Conservation (phyloP, 371 early-diverging fungal species). For the Ordospora colligata region DNA sequence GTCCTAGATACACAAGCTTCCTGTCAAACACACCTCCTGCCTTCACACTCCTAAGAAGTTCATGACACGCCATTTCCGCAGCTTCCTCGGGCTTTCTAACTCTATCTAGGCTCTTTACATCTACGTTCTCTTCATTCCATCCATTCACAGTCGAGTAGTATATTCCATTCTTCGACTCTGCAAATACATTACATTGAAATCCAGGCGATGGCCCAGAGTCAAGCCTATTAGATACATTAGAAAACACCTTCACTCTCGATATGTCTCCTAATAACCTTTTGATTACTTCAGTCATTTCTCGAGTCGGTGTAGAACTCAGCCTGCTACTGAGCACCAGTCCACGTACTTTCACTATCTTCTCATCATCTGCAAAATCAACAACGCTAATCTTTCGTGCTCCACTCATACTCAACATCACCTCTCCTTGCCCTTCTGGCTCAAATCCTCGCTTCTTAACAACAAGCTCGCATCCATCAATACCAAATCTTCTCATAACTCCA, state of each 20-base stretch:
- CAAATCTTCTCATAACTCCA: constrained; percentile 15
- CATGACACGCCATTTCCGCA: not conserved
- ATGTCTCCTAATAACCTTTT: constrained; percentile 72
- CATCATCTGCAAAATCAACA: constrained; percentile 67
- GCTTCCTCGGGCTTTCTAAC: not conserved
- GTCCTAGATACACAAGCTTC: constrained; percentile 17
- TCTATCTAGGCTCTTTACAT: not conserved
- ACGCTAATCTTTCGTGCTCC: constrained; percentile 70
- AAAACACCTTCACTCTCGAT: constrained; percentile 85
- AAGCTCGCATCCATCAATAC: constrained; percentile 29
- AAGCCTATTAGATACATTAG: constrained; percentile 82
- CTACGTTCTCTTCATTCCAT: not conserved
- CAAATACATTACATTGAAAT: constrained; percentile 40
- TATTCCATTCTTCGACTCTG: constrained; percentile 41
- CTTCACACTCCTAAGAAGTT: constrained; percentile 29
- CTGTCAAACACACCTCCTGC: constrained; percentile 30
- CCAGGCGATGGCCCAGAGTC: constrained; percentile 69
- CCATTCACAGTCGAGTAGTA: constrained; percentile 21
- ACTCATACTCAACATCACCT: constrained; percentile 72
- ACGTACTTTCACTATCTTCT: constrained; percentile 76
- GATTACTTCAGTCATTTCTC: constrained; percentile 77
- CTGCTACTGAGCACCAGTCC: constrained; percentile 78
- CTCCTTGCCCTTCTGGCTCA: constrained; percentile 83
- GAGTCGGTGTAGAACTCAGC: constrained; percentile 82
- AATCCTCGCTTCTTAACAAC: constrained; percentile 77